A percentile compares a stretch with the other conserved stretches of the same genome.
These are phyloP conservation scores for Collariella sp. DNA, from an alignment of 495 filamentous ascomycete genomes.

Conservation along the genomic window DNA sequence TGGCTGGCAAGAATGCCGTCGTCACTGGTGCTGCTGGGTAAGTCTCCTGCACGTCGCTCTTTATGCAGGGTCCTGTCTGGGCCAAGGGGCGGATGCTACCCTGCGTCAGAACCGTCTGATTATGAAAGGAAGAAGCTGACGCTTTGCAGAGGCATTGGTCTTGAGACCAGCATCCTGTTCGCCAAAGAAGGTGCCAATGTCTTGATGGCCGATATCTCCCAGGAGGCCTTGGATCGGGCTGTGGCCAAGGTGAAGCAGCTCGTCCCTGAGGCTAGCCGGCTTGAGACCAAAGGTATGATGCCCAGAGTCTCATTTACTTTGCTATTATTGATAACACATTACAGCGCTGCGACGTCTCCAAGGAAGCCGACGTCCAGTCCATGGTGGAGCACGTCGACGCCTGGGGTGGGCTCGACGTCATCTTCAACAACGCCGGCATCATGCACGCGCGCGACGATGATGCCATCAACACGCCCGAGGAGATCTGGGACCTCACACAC, in stretches of 20 bases:
- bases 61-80: background rate
- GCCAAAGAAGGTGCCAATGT: conserved; percentile 82
- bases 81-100: no score
- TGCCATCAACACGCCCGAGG: conserved; percentile 74
- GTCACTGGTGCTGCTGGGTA: conserved; percentile 91
- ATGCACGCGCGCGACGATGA: conserved; percentile 90
- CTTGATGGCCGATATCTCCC: conserved; percentile 75
- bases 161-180: conserved; percentile 90
- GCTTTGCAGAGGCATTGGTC: conserved; percentile 73
- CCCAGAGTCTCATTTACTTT: background rate
- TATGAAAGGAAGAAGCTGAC: background rate
- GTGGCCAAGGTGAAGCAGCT: conserved; percentile 58
- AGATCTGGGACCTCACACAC: conserved; percentile 92
- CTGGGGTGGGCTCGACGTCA: conserved; percentile 89
- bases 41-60: conserved; percentile 20
- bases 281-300: conserved; percentile 49
- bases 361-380: conserved; percentile 64
- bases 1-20: conserved; percentile 87
- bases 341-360: conserved; percentile 52
- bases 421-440: conserved; percentile 99
- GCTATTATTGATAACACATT: background rate
- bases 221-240: conserved; percentile 51
- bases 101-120: no score
- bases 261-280: conserved; percentile 50
- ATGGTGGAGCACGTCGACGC: conserved; percentile 62